A percentile compares a stretch with the other conserved stretches of the same genome.
These are phyloP conservation scores for Fistulinella staudtii DNA, from an alignment of 1,284 basidiomycete genomes.

Conservation along the genomic window DNA sequence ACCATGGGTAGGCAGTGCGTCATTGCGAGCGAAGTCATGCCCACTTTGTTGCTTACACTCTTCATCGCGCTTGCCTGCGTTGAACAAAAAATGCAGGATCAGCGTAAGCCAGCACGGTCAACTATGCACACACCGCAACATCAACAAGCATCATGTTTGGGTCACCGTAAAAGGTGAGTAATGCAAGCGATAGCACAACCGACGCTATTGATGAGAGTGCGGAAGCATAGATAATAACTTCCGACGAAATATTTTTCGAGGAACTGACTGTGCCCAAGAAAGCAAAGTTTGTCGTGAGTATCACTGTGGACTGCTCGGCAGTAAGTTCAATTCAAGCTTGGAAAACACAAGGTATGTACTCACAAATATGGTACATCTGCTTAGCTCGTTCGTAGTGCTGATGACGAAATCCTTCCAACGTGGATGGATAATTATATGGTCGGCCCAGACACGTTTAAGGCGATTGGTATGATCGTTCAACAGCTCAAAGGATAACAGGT, in stretches of 20 bases:
- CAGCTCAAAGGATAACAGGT: slow-evolving; percentile 11
- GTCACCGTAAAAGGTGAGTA: slow-evolving; percentile 17
- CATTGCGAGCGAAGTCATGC: neutral
- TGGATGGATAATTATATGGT: slow-evolving; percentile 20
- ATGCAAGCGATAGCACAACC: slow-evolving; percentile 13
- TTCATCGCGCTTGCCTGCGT: neutral
- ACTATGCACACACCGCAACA: slow-evolving; percentile 9
- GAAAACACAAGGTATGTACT: neutral
- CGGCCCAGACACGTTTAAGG: slow-evolving; percentile 21
- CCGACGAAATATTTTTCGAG: too few species aligned
- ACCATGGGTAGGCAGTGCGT: neutral
- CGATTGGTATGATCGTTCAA: slow-evolving; percentile 13
- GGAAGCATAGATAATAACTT: slow-evolving; percentile 11
- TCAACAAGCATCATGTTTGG: slow-evolving; percentile 7
- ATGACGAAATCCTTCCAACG: slow-evolving; percentile 14
- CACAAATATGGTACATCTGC: slow-evolving; percentile 48
- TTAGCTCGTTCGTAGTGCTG: slow-evolving; percentile 44
- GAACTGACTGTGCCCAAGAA: slow-evolving; percentile 11
- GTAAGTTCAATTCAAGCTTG: neutral
- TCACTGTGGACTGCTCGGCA: slow-evolving; percentile 19
- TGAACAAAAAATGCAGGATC: too few species aligned
- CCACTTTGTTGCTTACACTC: neutral
- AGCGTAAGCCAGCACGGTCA: neutral
- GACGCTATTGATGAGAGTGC: slow-evolving; percentile 13
- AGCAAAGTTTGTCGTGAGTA: slow-evolving; percentile 15